Evolutionary conservation across 305 asterid genomes (phyloP).

Genomic region (Fraxinus sp.): DNA sequence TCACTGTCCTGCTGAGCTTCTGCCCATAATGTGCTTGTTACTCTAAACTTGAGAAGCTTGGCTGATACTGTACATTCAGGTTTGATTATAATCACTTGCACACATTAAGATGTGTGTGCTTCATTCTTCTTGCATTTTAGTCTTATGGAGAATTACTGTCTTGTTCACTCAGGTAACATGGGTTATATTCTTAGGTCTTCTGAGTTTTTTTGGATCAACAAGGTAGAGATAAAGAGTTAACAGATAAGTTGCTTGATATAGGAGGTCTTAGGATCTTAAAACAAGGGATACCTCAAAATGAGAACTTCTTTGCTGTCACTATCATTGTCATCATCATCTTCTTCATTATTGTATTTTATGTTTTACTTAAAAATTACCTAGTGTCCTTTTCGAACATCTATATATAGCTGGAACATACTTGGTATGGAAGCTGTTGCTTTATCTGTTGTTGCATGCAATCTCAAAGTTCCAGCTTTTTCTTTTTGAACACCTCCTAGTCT

Average conservation of each 20-base stretch:
- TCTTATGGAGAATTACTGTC: neutral
- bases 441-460: neutral
- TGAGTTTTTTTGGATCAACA: neutral
- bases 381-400: neutral
- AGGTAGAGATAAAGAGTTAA: neutral
- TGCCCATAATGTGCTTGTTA: neutral
- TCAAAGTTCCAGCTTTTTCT: conserved; percentile 10
- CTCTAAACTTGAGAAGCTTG: neutral
- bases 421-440: conserved; percentile 17
- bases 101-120: neutral
- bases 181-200: neutral
- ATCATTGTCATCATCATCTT: neutral
- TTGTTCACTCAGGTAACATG: neutral
- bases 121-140: conserved; percentile 2
- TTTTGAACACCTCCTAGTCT: conserved; percentile 29
- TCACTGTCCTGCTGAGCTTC: neutral
- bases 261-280: neutral
- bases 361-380: neutral
- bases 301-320: neutral
- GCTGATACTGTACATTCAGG: neutral
- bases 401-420: conserved; percentile 1
- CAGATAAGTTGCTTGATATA: neutral
- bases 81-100: neutral
- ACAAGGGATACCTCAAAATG: neutral
- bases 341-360: neutral